Base-by-base conservation (phyloP, 2,329 filamentous ascomycete species). In the Salinomyces thailandicus region DNA sequence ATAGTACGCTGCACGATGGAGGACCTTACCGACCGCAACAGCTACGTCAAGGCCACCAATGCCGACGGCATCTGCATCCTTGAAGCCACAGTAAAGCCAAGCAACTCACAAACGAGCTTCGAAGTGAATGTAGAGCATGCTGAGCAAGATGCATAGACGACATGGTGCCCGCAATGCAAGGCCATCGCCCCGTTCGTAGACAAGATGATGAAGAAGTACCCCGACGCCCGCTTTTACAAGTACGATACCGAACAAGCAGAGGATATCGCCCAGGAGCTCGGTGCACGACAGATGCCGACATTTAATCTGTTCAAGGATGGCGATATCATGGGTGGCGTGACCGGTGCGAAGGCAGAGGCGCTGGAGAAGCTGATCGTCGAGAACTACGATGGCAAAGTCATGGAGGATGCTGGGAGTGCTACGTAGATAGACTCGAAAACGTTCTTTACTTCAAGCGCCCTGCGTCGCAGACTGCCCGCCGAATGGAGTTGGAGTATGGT, bases 301-400 rank as follows among this genome's bases (percentile, higher is more conserved):
- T 57, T 57, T 39, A 42, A 52, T 36, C 41, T 55, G n/a, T 57
- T 57, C 46, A 51, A 52, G 31, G 50, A 57, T 36, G 54, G 54
- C 5, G 53, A 56, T 32, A 17, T 57, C 27, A 39, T 41, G 31
- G 51, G 46, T 11, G 45, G 45, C 15, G 44, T 57, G 2, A 57
- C 50, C 7, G 53, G 54, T 2, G 51, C 52, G 14, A 55, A 51
- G 33, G 49, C 46, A 13, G 45, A 45, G 35, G 47, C 47, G 36
- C 37, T 57, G 28, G 54, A 57, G 46, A 49, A 50, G 27, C 29
- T 42, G 33, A 41, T 52, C 30, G 32, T 36, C 35, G 41, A 46
- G 40, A 46, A 44, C 30, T 57, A 57, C 35, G 47, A 52, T 41
- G 53, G 50, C 3, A 49, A 49, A 37, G 43, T 52, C 3, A 46